Evolutionary conservation across 2,329 filamentous ascomycete species (phyloP), one percentile per base, ranked within the genome.

Genomic region (Drechmeria coniospora): DNA sequence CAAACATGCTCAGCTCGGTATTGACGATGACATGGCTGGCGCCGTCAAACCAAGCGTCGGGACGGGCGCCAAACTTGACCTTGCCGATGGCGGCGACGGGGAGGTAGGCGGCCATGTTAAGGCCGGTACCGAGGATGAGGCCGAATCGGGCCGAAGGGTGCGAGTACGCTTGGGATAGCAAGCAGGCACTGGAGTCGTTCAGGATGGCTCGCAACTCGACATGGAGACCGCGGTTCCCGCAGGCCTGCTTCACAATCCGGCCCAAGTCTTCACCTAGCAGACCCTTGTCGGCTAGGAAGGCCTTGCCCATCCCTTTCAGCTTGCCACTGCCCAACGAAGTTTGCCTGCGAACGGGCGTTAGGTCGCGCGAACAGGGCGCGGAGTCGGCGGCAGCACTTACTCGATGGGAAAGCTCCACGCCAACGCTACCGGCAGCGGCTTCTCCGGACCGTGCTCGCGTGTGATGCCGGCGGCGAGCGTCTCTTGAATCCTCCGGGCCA

Each of bases 401-500:
- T 78, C 68, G 24, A 79, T 70, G 15, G 74, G 74, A 39, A 79
- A 79, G 32, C 73, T 78, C 72, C 74, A 79, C 5, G 74, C 68
- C 34, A 78, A 47, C 1, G 72, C 72, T 52, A 76, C 57, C 7
- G 63, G 63, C 28, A 78, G 51, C 16, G 64, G 59, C 2, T 54
- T 47, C 15, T 56, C 52, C 5, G 48, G 43, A 23, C 39, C 45
- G 32, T 53, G 46, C 14, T 45, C 49, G 3, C 50, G 45, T 24
- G 54, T 50, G 14, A 55, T 41, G 12, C 59, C 61, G 23, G 53
- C 53, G 6, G 54, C 49, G 8, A 78, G 50, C 2, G 69, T 71
- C 26, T 74, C 64, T 28, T 55, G 46, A 39, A 78, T 73, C 36
- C 60, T 63, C 23, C 57, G 54, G 1, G 72, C 73, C 63, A 79